phyloP scores from a whole-genome alignment of 176 grass and related monocot genomes.

The Oryza longistaminata region DNA sequence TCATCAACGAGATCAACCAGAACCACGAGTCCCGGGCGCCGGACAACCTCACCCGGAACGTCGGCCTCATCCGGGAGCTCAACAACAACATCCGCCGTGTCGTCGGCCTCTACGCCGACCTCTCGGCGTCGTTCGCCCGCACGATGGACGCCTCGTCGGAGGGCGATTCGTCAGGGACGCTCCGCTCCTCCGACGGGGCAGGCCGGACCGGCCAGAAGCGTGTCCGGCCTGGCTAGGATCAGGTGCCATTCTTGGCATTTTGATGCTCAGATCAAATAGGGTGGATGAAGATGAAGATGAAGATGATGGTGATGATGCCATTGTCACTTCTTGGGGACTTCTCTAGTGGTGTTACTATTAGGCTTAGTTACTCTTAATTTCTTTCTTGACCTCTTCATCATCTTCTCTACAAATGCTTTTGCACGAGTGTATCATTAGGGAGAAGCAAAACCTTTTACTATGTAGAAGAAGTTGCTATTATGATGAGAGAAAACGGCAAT shows the following conservation, averaged over 20 bases:
- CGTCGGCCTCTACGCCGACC: conserved; percentile 70
- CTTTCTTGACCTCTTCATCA: conserved; percentile 12
- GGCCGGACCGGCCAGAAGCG: conserved; percentile 50
- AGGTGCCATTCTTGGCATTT: conserved; percentile 3
- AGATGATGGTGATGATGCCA: background rate
- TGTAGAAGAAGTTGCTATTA: conserved; percentile 25
- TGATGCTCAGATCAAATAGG: background rate
- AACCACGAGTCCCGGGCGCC: conserved; percentile 71
- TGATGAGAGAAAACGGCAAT: conserved; percentile 15
- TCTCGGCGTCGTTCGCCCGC: conserved; percentile 63
- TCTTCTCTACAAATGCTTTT: conserved; percentile 32
- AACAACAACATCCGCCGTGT: conserved; percentile 87
- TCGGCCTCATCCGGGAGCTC: conserved; percentile 78
- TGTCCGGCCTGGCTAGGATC: conserved; percentile 38
- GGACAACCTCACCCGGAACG: conserved; percentile 66
- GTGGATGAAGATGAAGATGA: background rate
- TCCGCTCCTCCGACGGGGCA: conserved; percentile 26
- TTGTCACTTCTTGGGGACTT: background rate
- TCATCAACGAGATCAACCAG: conserved; percentile 88
- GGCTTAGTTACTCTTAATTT: conserved; percentile 17
- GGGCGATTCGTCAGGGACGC: conserved; percentile 62
- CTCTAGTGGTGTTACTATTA: conserved; percentile 23
- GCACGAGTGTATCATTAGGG: conserved; percentile 28
- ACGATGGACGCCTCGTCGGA: conserved; percentile 63
- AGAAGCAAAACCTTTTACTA: background rate